Base-by-base conservation (phyloP, 805 yeast genomes). In the Pichia manshurica region DNA sequence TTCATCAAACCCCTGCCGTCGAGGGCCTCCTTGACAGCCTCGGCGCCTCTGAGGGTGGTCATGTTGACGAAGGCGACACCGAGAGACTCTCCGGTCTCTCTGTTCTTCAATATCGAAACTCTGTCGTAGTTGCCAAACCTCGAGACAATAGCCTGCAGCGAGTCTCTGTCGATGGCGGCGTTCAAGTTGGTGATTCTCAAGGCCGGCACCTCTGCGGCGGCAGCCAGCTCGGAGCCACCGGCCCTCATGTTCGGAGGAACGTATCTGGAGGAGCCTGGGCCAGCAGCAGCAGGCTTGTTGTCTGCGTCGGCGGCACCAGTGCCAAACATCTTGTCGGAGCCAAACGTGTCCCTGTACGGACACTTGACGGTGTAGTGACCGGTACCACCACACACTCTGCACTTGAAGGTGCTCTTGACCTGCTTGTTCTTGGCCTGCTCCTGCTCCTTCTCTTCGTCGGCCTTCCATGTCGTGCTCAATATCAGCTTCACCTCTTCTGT, bases 41-140 rank as follows among this genome's bases (percentile, higher is more conserved):
- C 82, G 39, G 98, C 99, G 56, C 70, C 72, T 49, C 68, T 66
- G 62, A 80, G 80, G 48, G 81, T 75, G 50, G 75, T 78, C 66
- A 86, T 86, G 51, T 91, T 83, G 55, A 90, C 95, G 68, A 87
- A 93, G 5, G 98, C 98, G 68, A 91, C 81, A 63, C 99, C 99
- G 71, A 88, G 85, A 39, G 96, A 86, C 68, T 83, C 84, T 55
- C 96, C 93, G 23, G 98, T 93, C 60, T 86, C 96, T 71, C 88
- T 84, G 71, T 89, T 87, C 73, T 87, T 85, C 51, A 89, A 89
- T 50, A 93, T 75, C 54, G 84, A 84, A 56, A 85, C 86, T 71
- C 96, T 84, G 60, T 78, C 79, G 50, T 78, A 72, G 25, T 72
- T 79, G 59, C 80, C 95, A 73, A 73, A 83, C 65, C 71, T 78